A percentile compares a stretch with the other conserved stretches of the same genome.
Evolutionary conservation across 1,284 basidiomycete genomes (phyloP).

Genomic region (Sporisorium iseilematis-ciliati): DNA sequence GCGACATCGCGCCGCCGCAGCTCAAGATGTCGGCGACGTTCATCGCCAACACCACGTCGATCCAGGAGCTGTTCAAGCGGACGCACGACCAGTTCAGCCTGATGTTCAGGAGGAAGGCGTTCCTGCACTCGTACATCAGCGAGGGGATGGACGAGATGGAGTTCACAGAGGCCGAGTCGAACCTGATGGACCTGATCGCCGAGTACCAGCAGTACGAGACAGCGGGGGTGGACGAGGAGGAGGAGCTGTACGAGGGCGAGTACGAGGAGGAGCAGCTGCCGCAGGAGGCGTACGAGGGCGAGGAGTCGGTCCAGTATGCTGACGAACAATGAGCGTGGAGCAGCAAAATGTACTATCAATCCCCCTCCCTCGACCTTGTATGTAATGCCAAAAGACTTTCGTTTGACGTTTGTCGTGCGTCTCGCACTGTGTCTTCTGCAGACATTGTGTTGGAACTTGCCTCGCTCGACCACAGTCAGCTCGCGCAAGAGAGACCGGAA

Average conservation of each 20-base stretch:
- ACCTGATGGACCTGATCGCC: slow-evolving; percentile 69
- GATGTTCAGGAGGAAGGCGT: slow-evolving; percentile 70
- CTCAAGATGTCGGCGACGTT: slow-evolving; percentile 69
- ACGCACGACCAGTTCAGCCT: slow-evolving; percentile 68
- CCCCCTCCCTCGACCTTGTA: neutral
- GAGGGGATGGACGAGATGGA: slow-evolving; percentile 71
- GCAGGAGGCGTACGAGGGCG: slow-evolving; percentile 4
- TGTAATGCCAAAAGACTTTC: neutral
- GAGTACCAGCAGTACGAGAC: slow-evolving; percentile 71
- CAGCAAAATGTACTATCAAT: slow-evolving; percentile 4
- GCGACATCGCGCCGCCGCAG: slow-evolving; percentile 65
- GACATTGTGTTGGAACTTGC: too few species aligned
- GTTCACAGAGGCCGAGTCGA: slow-evolving; percentile 70
- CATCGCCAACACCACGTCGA: slow-evolving; percentile 69
- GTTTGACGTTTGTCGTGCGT: neutral
- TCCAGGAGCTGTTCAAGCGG: slow-evolving; percentile 67
- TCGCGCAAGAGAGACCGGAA: too few species aligned
- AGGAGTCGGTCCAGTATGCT: slow-evolving; percentile 41
- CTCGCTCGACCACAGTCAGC: too few species aligned
- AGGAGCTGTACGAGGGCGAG: slow-evolving; percentile 52
- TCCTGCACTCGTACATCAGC: slow-evolving; percentile 71
- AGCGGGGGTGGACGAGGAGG: slow-evolving; percentile 70
- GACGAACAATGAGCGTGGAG: slow-evolving; percentile 26
- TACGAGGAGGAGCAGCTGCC: slow-evolving; percentile 26
- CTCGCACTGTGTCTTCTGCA: neutral